Evolutionary conservation across 257 asterid species (phyloP), one percentile per base, ranked within the genome.

Genomic region (Solanum sejunctum): DNA sequence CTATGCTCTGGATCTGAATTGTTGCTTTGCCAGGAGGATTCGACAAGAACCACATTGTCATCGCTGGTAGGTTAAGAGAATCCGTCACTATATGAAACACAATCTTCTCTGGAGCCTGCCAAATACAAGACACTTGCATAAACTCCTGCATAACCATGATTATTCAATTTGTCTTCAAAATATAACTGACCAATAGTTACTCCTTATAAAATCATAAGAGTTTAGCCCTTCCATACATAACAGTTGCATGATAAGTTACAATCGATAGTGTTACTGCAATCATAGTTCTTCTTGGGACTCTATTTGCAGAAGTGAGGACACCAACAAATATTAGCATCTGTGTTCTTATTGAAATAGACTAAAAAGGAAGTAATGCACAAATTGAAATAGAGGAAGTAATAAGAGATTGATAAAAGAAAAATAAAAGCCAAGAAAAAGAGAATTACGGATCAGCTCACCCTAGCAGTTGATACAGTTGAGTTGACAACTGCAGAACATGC

Each of bases 401-500:
- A 47, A n/a, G 55, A 81, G 20, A 23, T 51, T 49, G 55, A 39
- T 45, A 39, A 81, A 57, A 39, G 21, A 81, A 57, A 57, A 57
- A 18, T 17, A 21, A 12, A 15, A 13, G 55, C 16, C 73, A 81
- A 39, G 84, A 81, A 15, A 13, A n/a, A 81, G 41, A 82, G 28
- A 61, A 47, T n/a, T 41, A 8, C 2, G 49, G 78, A 28, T 45
- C 75, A 61, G 60, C 85, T 84, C 69, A 91, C 95, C 91, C 81
- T 88, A 52, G 93, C 89, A 85, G 86, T 91, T 41, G 91, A 77
- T 69, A 91, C 87, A 18, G 94, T 90, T 45, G 94, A 92, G 91
- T 92, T 90, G 51, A 91, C 93, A 26, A 92, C 95, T 49, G 88
- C 95, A 80, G 93, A 91, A 8, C 91, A 89, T 26, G 93, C 95